These are phyloP conservation scores for Vitis cinerea DNA, from an alignment of 164 flowering plant species.

Conservation along the genomic window DNA sequence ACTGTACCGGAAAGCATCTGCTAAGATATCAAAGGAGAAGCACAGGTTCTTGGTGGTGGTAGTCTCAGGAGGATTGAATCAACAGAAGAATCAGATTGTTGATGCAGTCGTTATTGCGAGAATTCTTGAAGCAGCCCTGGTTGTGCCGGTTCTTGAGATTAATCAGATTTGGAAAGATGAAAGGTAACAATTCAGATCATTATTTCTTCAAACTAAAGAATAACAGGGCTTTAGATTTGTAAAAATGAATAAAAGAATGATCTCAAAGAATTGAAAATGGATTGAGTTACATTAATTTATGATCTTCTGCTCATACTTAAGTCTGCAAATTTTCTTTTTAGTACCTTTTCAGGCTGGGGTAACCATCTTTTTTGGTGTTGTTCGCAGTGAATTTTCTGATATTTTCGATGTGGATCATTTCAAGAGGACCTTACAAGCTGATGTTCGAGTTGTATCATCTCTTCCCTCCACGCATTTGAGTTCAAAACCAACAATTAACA, in stretches of 20 bases:
- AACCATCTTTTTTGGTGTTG: not conserved
- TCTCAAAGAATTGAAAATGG: too few species aligned
- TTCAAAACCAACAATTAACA: constrained; percentile 31
- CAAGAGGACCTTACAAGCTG: constrained; percentile 47
- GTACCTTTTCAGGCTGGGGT: too few species aligned
- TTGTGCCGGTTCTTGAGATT: constrained; percentile 56
- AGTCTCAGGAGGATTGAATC: constrained; percentile 61
- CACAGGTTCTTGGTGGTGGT: constrained; percentile 58
- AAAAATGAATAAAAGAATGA: too few species aligned
- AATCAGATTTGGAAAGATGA: constrained; percentile 53
- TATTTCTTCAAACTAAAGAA: too few species aligned
- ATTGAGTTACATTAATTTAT: too few species aligned
- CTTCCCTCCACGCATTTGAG: constrained; percentile 55
- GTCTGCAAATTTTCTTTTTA: too few species aligned
- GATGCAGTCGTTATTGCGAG: constrained; percentile 70
- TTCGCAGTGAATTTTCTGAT: constrained; percentile 64
- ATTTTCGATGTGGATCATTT: constrained; percentile 68
- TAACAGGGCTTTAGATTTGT: not conserved
- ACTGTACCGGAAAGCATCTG: constrained; percentile 43
- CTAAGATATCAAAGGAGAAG: constrained; percentile 39
- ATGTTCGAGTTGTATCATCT: constrained; percentile 62
- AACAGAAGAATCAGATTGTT: constrained; percentile 65
- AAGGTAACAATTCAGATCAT: constrained; percentile 27
- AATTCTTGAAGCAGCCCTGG: constrained; percentile 58
- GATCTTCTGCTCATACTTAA: too few species aligned